Percentiles rank a stretch among this genome's conserved stretches.
phyloP scores from a whole-genome alignment of 768 basidiomycete species.

The Suillus subaureus region DNA sequence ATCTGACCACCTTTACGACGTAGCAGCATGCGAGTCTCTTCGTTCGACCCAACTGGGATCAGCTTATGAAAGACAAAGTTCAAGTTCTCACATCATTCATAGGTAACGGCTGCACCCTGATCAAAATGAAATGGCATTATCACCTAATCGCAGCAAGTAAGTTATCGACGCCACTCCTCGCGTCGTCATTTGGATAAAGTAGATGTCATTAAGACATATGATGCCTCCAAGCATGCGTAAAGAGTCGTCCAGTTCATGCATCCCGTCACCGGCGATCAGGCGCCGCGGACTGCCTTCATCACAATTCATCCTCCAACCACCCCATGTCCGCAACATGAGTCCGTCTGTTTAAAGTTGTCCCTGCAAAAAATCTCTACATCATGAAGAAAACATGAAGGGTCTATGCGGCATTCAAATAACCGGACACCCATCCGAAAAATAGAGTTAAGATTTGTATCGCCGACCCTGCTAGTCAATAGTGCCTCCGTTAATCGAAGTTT shows the following conservation, averaged over 20 bases:
- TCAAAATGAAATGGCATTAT: background rate
- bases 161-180: conserved; percentile 8
- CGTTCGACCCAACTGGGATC: background rate
- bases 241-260: background rate
- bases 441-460: conserved; percentile 7
- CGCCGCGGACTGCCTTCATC: background rate
- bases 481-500: conserved; percentile 2
- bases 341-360: background rate
- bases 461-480: background rate
- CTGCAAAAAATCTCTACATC: conserved; percentile 1
- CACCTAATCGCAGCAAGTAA: conserved; percentile 6
- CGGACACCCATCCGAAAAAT: conserved; percentile 2
- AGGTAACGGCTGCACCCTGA: background rate
- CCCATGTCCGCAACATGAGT: conserved; percentile 8
- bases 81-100: conserved; percentile 3
- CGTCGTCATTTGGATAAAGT: conserved; percentile 8
- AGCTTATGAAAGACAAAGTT: conserved; percentile 7
- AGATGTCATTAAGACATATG: conserved; percentile 7
- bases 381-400: background rate
- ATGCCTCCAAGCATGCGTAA: conserved; percentile 8
- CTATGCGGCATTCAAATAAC: conserved; percentile 2
- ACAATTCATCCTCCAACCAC: conserved; percentile 5
- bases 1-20: background rate
- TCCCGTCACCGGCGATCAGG: background rate
- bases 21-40: background rate